Base-by-base conservation (phyloP, 345 rosid genomes). In the Citrus unshiu region DNA sequence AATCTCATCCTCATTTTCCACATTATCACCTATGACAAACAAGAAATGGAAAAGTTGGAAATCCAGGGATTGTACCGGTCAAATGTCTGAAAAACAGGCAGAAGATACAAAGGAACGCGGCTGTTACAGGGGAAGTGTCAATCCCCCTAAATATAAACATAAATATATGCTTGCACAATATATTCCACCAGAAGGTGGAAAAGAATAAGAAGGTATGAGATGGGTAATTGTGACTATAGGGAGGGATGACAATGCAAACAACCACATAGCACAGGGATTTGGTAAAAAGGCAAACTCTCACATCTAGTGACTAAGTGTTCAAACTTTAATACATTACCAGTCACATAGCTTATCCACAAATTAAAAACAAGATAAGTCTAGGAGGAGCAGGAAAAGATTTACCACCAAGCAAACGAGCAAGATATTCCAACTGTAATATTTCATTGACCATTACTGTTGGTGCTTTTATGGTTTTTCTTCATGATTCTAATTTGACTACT, bases 1-100 rank as follows among this genome's bases (percentile, higher is more conserved):
- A 70, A 88, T 67, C 71, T 67, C 86, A 25, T 83, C 83, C 80
- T 87, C 91, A 85, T 74, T 80, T 75, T 84, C 80, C 64, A 61
- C 68, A 70, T 78, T 82, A 77, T 77, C 85, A 62, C 75, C 97
- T 90, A 87, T 60, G 27, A 78, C 79, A 21, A 72, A 51, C 73
- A 62, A 70, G 78, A 39, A 65, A 34, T n/a, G 70, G 19, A 12
- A 35, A 77, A 54, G 81, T 61, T 56, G 29, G 34, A 46, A 46
- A 7, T 61, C 76, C 75, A 18, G 25, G 7, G 46, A 39, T 10
- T 18, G 10, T 56, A 5, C 5, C 29, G 7, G 74, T 30, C 54
- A 37, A 66, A 77, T 67, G n/a, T 35, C 77, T 14, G 3, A 39
- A 32, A 59, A n/a, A 32, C 14, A 6, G 68, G 12, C 39, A 32